Conservation (phyloP, 2,329 filamentous ascomycete species). For the Aspergillus pseudoglaucus region DNA sequence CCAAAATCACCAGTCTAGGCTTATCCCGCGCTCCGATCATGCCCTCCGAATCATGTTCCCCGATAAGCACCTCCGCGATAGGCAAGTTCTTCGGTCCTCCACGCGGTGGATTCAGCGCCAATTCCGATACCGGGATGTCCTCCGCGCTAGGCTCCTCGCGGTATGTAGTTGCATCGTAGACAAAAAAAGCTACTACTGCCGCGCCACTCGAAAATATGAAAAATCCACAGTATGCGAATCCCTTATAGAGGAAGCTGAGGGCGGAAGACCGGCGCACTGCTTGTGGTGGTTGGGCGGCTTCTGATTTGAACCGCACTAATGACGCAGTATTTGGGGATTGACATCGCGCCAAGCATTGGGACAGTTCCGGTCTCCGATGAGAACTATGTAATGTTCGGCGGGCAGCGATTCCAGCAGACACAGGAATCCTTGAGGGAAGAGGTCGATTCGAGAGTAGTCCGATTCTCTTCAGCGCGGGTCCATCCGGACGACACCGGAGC, state of each 20-base stretch:
- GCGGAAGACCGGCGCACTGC: conserved; percentile 24
- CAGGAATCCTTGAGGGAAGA: conserved; percentile 9
- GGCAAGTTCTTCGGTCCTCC: conserved; percentile 95
- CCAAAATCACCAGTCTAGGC: conserved; percentile 84
- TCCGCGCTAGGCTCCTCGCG: conserved; percentile 58
- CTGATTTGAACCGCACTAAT: conserved; percentile 27
- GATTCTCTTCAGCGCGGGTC: conserved; percentile 21
- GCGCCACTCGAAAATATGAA: conserved; percentile 65
- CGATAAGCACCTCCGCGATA: conserved; percentile 78
- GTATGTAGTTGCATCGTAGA: conserved; percentile 92
- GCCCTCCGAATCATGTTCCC: conserved; percentile 73
- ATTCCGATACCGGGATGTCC: conserved; percentile 77
- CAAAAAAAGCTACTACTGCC: conserved; percentile 74
- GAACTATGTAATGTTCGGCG: conserved; percentile 17
- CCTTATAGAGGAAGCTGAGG: conserved; percentile 56
- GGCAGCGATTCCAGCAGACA: conserved; percentile 8
- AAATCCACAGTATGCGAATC: conserved; percentile 66
- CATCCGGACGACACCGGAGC: conserved; percentile 23
- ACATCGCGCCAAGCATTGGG: conserved; percentile 18
- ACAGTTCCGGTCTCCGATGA: conserved; percentile 10
- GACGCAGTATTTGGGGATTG: conserved; percentile 15
- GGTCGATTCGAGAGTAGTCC: conserved; percentile 15
- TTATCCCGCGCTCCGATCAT: conserved; percentile 73
- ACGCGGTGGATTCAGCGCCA: conserved; percentile 70
- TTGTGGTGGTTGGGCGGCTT: conserved; percentile 12